Percentiles rank a stretch among this genome's conserved stretches.
These are phyloP conservation scores for Herpomyces periplanetae DNA, from an alignment of 2,329 filamentous ascomycete genomes.

Conservation along the genomic window DNA sequence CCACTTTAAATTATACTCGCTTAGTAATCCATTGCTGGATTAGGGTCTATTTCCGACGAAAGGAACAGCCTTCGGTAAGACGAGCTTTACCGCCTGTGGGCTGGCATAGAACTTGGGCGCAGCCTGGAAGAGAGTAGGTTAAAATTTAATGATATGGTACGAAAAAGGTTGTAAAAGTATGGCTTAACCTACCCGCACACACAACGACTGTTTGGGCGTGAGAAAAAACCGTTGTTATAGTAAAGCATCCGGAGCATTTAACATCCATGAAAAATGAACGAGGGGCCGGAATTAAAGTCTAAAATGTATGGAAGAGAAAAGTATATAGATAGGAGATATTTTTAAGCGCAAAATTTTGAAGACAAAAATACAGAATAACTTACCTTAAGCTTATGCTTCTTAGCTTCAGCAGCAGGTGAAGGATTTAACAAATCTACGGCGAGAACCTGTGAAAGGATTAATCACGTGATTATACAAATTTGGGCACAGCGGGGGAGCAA, in stretches of 20 bases:
- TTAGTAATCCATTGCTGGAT: too few species aligned
- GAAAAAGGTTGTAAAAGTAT: too few species aligned
- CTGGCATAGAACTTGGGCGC: constrained; percentile 97
- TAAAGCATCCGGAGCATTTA: constrained; percentile 99
- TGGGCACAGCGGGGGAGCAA: too few species aligned
- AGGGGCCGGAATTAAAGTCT: constrained; percentile 77
- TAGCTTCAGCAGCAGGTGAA: constrained; percentile 77
- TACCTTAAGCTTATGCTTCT: constrained; percentile 99
- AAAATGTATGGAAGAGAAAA: constrained; percentile 3
- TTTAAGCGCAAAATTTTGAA: neutral
- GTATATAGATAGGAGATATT: constrained; percentile 1
- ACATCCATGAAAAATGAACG: constrained; percentile 99
- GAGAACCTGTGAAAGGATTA: constrained; percentile 34
- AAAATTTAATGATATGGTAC: too few species aligned
- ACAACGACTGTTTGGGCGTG: constrained; percentile 99
- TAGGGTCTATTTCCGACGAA: constrained; percentile 99
- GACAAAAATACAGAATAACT: constrained; percentile 5
- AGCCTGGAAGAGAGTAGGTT: too few species aligned
- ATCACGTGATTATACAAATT: constrained; percentile 2
- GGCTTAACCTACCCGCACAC: too few species aligned
- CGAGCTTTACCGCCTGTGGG: constrained; percentile 96
- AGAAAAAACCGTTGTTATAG: constrained; percentile 99
- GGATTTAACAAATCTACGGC: constrained; percentile 99
- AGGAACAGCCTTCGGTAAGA: constrained; percentile 97
- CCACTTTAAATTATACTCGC: too few species aligned